Conservation (phyloP, 1,284 basidiomycete species). For the Rhodotorula sp. region DNA sequence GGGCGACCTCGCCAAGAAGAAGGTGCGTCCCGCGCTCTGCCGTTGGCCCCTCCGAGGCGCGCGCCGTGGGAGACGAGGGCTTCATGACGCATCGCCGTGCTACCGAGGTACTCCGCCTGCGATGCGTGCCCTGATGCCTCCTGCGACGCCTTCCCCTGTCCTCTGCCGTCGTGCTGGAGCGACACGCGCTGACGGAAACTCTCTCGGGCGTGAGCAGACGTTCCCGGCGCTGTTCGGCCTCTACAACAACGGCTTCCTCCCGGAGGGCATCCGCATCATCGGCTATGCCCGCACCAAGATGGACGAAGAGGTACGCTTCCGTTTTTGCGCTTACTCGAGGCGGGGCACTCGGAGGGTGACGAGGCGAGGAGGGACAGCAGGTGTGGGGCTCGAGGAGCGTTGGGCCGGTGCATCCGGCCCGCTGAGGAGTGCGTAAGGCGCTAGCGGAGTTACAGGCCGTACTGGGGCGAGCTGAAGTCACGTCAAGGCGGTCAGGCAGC, state of each 20-base stretch:
- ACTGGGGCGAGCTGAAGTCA: too few species aligned
- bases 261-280: conserved; percentile 79
- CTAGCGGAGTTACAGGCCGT: too few species aligned
- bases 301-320: conserved; percentile 60
- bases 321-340: background rate
- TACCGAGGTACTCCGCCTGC: conserved; percentile 13
- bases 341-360: too few species aligned
- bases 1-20: conserved; percentile 98
- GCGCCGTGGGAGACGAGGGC: background rate
- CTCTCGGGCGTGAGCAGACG: conserved; percentile 64
- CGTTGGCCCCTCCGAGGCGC: too few species aligned
- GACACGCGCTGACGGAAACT: background rate
- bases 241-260: conserved; percentile 76
- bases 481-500: too few species aligned
- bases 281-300: conserved; percentile 96
- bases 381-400: background rate
- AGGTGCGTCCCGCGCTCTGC: conserved; percentile 60
- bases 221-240: conserved; percentile 91
- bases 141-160: background rate
- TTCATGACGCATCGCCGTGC: background rate
- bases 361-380: background rate
- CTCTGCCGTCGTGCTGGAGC: too few species aligned
- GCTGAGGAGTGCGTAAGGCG: background rate
- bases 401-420: background rate
- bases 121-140: conserved; percentile 7